Evolutionary conservation across 2,329 filamentous ascomycete genomes (phyloP).

Genomic region (Geosmithia flava): DNA sequence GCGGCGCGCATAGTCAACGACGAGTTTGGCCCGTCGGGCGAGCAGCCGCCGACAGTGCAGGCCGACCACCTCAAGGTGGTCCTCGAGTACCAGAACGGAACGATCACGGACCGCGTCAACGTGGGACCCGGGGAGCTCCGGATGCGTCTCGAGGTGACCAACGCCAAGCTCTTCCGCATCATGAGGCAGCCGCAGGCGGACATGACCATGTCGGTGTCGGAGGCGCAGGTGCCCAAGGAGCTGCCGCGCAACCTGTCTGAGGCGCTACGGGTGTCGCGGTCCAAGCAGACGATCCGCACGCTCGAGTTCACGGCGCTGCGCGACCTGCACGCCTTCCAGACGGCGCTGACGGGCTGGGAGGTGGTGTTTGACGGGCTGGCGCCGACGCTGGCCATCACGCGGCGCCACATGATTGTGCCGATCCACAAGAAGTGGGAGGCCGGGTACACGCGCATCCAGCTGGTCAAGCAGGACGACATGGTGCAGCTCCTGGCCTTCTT

Average conservation of each 20-base stretch:
- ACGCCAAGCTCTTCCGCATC: conserved; percentile 50
- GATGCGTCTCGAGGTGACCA: conserved; percentile 50
- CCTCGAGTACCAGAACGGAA: conserved; percentile 63
- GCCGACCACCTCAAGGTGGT: conserved; percentile 67
- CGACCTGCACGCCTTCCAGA: conserved; percentile 69
- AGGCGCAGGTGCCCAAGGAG: conserved; percentile 50
- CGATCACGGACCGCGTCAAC: conserved; percentile 74
- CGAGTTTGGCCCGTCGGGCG: conserved; percentile 46
- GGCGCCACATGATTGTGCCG: conserved; percentile 77
- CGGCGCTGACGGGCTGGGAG: conserved; percentile 65
- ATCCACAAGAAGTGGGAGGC: conserved; percentile 95
- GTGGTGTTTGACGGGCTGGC: conserved; percentile 67
- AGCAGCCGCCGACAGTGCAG: conserved; percentile 54
- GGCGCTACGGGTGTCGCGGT: conserved; percentile 46
- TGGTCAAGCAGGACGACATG: conserved; percentile 60
- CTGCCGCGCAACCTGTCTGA: conserved; percentile 49
- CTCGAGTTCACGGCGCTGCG: conserved; percentile 53
- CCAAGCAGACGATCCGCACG: conserved; percentile 55
- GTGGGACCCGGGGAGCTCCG: conserved; percentile 63
- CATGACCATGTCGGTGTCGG: conserved; percentile 62
- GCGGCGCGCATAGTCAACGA: conserved; percentile 61
- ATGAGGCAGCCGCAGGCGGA: conserved; percentile 65
- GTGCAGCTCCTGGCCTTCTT: conserved; percentile 78
- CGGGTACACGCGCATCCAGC: conserved; percentile 63
- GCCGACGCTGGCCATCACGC: conserved; percentile 65